These are phyloP conservation scores for Daphne laureola DNA, from an alignment of 441 rosid species.

Conservation along the genomic window DNA sequence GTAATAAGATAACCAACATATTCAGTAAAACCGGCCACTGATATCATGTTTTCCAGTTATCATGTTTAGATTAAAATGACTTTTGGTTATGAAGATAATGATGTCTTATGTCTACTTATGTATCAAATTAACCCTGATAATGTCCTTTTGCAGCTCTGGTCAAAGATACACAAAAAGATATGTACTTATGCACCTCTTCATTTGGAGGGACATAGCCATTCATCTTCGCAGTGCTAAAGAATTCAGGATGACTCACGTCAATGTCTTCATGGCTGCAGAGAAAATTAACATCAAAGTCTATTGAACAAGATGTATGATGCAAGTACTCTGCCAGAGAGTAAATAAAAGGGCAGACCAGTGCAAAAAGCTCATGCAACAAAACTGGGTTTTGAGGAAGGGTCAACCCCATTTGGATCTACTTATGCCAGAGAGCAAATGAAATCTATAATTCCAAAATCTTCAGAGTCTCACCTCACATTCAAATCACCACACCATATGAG, in stretches of 20 bases:
- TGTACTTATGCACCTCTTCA: constrained; percentile 51
- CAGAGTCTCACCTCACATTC: constrained; percentile 69
- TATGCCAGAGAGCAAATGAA: background rate
- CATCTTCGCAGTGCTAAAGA: constrained; percentile 75
- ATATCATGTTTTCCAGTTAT: too few relatives aligned
- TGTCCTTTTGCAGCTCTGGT: background rate
- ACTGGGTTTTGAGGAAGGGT: too few relatives aligned
- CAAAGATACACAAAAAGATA: constrained; percentile 1
- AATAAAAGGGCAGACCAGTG: too few relatives aligned
- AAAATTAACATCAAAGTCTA: constrained; percentile 7
- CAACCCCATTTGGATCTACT: too few relatives aligned
- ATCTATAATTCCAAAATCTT: background rate
- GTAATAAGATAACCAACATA: too few relatives aligned
- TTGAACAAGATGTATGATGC: constrained; percentile 4
- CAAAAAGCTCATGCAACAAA: too few relatives aligned
- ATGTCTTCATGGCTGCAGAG: constrained; percentile 87
- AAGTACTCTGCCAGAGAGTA: background rate
- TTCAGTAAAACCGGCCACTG: too few relatives aligned
- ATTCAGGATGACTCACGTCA: constrained; percentile 97
- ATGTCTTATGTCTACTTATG: too few relatives aligned
- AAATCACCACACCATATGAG: constrained; percentile 97
- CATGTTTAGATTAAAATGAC: too few relatives aligned
- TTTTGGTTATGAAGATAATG: too few relatives aligned
- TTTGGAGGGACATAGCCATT: constrained; percentile 93
- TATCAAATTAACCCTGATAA: too few relatives aligned